Evolutionary conservation across 140 eudicot species (phyloP).

Genomic region (Oenanthe javanica): DNA sequence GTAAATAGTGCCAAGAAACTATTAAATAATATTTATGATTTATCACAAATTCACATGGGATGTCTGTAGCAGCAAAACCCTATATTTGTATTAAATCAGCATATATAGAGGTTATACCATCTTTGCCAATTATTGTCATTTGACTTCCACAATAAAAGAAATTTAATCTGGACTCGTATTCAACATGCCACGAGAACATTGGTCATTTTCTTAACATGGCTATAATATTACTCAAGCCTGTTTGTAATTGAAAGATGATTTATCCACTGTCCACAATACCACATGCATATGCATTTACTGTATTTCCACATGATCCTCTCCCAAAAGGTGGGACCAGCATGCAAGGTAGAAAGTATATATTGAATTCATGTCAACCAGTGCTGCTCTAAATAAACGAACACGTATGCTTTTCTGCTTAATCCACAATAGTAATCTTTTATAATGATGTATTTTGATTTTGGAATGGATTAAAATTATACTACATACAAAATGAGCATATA

Average conservation of each 20-base stretch:
- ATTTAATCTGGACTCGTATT: neutral
- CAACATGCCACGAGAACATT: neutral
- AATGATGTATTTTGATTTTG: neutral
- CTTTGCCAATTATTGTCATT: neutral
- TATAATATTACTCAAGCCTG: neutral
- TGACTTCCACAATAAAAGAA: neutral
- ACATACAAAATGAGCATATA: neutral
- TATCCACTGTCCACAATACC: neutral
- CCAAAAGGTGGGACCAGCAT: slow-evolving; percentile 2
- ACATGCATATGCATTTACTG: neutral
- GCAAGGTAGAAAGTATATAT: neutral
- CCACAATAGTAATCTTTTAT: neutral
- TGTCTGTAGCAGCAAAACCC: neutral
- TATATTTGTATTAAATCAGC: neutral
- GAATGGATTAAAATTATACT: neutral
- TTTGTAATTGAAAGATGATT: neutral
- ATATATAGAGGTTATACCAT: neutral
- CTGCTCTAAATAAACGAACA: neutral
- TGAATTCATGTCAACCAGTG: neutral
- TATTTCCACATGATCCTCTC: slow-evolving; percentile 5
- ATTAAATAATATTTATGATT: neutral
- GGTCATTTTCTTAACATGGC: neutral
- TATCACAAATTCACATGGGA: neutral
- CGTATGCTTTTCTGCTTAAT: neutral
- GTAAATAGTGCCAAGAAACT: neutral